Evolutionary conservation across 129 eudicot genomes (phyloP), one percentile per base, ranked within the genome.

Genomic region (Mikania micrantha): DNA sequence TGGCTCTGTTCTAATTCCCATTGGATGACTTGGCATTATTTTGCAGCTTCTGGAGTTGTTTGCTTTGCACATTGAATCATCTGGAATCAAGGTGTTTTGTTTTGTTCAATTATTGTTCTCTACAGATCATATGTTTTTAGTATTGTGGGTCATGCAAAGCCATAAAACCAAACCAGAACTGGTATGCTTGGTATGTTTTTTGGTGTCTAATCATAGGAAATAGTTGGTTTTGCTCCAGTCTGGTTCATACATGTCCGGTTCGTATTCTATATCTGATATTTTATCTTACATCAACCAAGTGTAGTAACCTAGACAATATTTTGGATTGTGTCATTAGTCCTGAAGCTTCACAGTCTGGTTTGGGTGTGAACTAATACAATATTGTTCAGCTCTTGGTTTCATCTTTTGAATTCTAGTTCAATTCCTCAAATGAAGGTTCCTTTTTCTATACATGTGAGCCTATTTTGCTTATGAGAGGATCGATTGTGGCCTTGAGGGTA

Each of bases 1-100:
- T 70, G 96, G 98, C 65, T 92, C 98, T 24, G 96, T 92, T 42
- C 56, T 92, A 38, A 79, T 92, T 74, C 95, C 98, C 29, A 76
- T 82, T 57, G 96, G 95, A 58, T 81, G 88, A 45, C 75, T 88
- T 67, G 87, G 85, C 68, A 76, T 86, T 19, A 19, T 92, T 49
- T 68, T 92, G 81, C 96, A 86, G 80, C 81, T 92, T 64, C 69
- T 92, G 79, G 98, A 92, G 74, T 81, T 63, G 50, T 65, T 92
- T 36, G 74, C 91, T 60, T 22, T 69, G 73, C 77, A 77, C 29
- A 69, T 88, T 2, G 79, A 83, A 29, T 79, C 96, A 54, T 71
- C 85, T 44, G 70, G 66, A 21, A 21, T 85, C 58, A 84, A 84
- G 87, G 92, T 90, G 67, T n/a, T 59, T 75, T 39, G n/a, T 75